Evolutionary conservation across 371 early-diverging fungal species (phyloP).

Genomic region (Rhizomucor pusillus): DNA sequence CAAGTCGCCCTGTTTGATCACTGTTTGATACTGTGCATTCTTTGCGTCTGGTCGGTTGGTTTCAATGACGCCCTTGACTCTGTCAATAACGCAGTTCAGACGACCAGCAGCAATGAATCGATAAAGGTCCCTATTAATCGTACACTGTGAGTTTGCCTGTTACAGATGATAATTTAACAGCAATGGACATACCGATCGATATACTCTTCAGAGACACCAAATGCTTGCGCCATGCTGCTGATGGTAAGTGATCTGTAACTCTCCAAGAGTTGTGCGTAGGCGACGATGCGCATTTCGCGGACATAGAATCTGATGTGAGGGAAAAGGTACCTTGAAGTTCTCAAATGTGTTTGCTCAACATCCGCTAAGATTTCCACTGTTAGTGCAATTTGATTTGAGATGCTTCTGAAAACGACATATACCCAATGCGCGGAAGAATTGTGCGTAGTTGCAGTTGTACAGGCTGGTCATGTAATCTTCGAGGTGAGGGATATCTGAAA

Average conservation of each 20-base stretch:
- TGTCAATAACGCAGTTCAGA: conserved; percentile 98
- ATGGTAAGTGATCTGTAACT: conserved; percentile 96
- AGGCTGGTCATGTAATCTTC: conserved; percentile 84
- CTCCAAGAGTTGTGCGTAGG: conserved; percentile 96
- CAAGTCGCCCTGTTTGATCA: conserved; percentile 96
- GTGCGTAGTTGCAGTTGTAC: conserved; percentile 92
- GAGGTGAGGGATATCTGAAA: conserved; percentile 85
- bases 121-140: conserved; percentile 77
- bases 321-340: conserved; percentile 65
- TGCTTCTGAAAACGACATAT: too few species aligned
- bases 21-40: conserved; percentile 94
- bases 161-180: too few species aligned
- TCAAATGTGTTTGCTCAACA: conserved; percentile 49
- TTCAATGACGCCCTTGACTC: conserved; percentile 96
- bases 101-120: conserved; percentile 96
- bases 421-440: conserved; percentile 85
- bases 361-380: conserved; percentile 37
- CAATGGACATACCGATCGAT: conserved; percentile 86
- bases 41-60: conserved; percentile 96
- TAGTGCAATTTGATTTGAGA: not conserved
- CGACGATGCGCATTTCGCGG: conserved; percentile 97
- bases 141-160: not conserved
- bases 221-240: conserved; percentile 94
- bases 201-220: conserved; percentile 95
- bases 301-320: conserved; percentile 90